Evolutionary conservation across 192 early-diverging fungal species (phyloP), one percentile per base, ranked within the genome.

Genomic region (Backusella mclennaniae): DNA sequence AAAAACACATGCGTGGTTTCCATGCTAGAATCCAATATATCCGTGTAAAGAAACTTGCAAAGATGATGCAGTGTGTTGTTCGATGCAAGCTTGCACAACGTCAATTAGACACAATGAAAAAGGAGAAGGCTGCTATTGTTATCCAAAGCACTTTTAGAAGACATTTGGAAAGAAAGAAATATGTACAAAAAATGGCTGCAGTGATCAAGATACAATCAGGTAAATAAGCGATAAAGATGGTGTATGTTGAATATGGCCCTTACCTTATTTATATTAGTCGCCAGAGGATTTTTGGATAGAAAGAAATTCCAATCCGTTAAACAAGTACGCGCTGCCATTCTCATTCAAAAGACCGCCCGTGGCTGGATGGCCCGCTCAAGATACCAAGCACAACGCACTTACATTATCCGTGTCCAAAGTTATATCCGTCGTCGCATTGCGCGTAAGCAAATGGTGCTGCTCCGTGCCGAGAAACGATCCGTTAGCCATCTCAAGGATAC

Each of bases 401-500:
- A 88, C 23, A 86, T 99, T 31, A 86, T 94, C 19, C 85, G 92
- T 53, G 82, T 96, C 66, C 98, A 99, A 89, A 90, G 92, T 23
- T 93, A 91, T 71, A 77, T 95, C 35, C 93, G 98, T 69, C 89
- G 93, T 21, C 87, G 86, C 19, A 80, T 78, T 23, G 97, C 97
- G 23, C 85, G 89, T 66, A 87, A 87, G 72, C 90, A 90, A 76
- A 80, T 97, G 73, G 87, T 88, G 56, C 76, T 79, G 42, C 84
- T 94, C 67, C 93, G 94, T 77, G 88, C 89, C 29, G 98, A 99
- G 84, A 91, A 93, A 36, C 83, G 93, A 67, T 96, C 95, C 36
- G 94, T 96, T 2, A 92, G 90, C 69, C 97, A 98, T 78, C 91
- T 97, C 85, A 95, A 98, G 86, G 94, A 99, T 75, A 89, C 92